Percentiles rank a stretch among this genome's conserved stretches.
Conservation (phyloP, 371 early-diverging fungal genomes). For the Mortierella sp. region DNA sequence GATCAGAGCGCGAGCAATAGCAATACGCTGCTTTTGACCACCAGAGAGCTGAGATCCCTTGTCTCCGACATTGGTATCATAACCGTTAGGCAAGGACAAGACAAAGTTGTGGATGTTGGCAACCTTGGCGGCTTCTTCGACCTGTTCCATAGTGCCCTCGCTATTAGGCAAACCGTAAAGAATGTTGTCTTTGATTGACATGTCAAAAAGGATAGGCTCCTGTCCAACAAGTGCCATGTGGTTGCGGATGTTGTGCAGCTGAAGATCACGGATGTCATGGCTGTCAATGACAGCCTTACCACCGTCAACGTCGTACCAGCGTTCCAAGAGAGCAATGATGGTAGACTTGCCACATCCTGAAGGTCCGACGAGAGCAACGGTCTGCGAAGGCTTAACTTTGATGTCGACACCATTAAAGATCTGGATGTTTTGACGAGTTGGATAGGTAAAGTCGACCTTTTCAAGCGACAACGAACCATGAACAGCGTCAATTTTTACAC, state of each 20-base stretch:
- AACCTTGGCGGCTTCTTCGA: slow-evolving; percentile 70
- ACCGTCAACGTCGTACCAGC: slow-evolving; percentile 79
- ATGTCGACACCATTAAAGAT: slow-evolving; percentile 82
- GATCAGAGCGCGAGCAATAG: slow-evolving; percentile 79
- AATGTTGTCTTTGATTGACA: slow-evolving; percentile 89
- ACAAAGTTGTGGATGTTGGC: slow-evolving; percentile 89
- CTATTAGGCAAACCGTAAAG: slow-evolving; percentile 65
- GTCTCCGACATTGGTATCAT: slow-evolving; percentile 86
- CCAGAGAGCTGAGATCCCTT: slow-evolving; percentile 78
- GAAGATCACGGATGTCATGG: slow-evolving; percentile 72
- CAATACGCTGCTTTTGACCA: slow-evolving; percentile 81
- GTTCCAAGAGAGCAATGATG: slow-evolving; percentile 73
- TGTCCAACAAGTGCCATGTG: slow-evolving; percentile 90
- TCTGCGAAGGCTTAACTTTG: slow-evolving; percentile 70
- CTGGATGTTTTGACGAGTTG: slow-evolving; percentile 81
- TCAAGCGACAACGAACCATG: slow-evolving; percentile 69
- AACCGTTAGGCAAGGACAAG: slow-evolving; percentile 73
- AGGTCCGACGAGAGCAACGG: slow-evolving; percentile 87
- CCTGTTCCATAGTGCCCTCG: slow-evolving; percentile 64
- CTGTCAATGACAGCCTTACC: slow-evolving; percentile 66
- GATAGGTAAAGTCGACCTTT: slow-evolving; percentile 84
- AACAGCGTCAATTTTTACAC: slow-evolving; percentile 58
- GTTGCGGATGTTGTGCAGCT: slow-evolving; percentile 72
- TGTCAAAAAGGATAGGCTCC: slow-evolving; percentile 89
- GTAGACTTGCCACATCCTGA: slow-evolving; percentile 83